Evolutionary conservation across 2,329 filamentous ascomycete genomes (phyloP).

Genomic region (Boeremia exigua): DNA sequence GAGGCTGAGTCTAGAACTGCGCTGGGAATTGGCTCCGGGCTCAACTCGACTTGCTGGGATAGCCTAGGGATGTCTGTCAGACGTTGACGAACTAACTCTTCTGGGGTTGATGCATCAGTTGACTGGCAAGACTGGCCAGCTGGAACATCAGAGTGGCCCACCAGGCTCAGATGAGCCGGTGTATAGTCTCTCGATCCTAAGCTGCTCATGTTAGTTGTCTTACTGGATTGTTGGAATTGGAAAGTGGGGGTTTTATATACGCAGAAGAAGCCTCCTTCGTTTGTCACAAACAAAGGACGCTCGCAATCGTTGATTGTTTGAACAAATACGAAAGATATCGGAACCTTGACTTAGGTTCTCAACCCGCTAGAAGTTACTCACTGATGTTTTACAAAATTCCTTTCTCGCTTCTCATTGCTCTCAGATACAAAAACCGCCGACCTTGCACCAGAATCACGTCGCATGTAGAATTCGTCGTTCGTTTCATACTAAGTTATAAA

Average conservation of each 20-base stretch:
- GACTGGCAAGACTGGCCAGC: not conserved
- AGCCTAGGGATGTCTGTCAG: not conserved
- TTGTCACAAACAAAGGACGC: not conserved
- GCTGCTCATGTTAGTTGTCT: not conserved
- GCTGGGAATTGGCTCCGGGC: not conserved
- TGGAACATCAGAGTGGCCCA: not conserved
- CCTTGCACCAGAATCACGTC: no score
- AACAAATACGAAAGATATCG: no score
- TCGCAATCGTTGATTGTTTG: not conserved
- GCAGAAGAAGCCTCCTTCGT: not conserved
- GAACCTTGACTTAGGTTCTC: no score
- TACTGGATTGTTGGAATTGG: not conserved
- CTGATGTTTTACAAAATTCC: no score
- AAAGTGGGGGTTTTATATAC: not conserved
- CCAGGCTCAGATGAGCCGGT: not conserved
- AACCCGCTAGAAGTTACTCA: no score
- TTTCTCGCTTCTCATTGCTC: no score
- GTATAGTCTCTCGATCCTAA: not conserved
- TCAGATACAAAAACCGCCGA: no score
- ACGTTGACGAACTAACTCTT: not conserved
- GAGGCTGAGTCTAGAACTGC: not conserved
- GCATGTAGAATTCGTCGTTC: no score
- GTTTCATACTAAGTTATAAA: no score
- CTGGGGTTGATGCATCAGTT: not conserved
- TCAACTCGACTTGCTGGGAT: not conserved